Conservation (phyloP, 352 stramenopile species). For the Phytophthora ramorum region DNA sequence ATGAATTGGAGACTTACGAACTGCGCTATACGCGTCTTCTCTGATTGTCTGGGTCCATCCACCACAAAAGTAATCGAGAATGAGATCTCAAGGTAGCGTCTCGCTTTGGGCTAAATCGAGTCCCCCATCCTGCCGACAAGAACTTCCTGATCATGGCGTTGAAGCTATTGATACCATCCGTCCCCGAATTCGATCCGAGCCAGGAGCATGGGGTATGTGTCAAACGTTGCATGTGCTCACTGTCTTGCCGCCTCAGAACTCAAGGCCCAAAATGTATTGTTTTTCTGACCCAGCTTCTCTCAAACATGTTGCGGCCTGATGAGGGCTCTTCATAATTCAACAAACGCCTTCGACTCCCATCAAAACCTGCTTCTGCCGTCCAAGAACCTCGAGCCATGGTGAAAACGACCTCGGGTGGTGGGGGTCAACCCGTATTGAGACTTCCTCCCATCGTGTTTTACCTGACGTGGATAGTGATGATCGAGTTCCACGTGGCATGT, state of each 20-base stretch:
- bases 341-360: background rate
- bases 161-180: slow-evolving; percentile 15
- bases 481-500: slow-evolving; percentile 18
- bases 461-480: slow-evolving; percentile 18
- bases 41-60: no score
- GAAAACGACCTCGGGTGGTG: slow-evolving; percentile 13
- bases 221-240: background rate
- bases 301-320: no score
- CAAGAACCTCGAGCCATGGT: slow-evolving; percentile 8
- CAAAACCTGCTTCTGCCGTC: background rate
- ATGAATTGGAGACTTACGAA: no score
- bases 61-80: background rate
- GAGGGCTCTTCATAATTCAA: slow-evolving; percentile 18
- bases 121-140: background rate
- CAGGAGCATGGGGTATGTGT: background rate
- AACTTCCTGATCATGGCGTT: slow-evolving; percentile 7
- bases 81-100: background rate
- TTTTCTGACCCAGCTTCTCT: slow-evolving; percentile 7
- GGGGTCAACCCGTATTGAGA: slow-evolving; percentile 8
- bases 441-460: slow-evolving; percentile 20
- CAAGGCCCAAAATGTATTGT: background rate
- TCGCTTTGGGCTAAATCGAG: background rate
- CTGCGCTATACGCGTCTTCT: no score
- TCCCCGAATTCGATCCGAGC: background rate
- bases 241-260: slow-evolving; percentile 24